Evolutionary conservation across 2,329 filamentous ascomycete genomes (phyloP).

Genomic region (Fusarium citri): DNA sequence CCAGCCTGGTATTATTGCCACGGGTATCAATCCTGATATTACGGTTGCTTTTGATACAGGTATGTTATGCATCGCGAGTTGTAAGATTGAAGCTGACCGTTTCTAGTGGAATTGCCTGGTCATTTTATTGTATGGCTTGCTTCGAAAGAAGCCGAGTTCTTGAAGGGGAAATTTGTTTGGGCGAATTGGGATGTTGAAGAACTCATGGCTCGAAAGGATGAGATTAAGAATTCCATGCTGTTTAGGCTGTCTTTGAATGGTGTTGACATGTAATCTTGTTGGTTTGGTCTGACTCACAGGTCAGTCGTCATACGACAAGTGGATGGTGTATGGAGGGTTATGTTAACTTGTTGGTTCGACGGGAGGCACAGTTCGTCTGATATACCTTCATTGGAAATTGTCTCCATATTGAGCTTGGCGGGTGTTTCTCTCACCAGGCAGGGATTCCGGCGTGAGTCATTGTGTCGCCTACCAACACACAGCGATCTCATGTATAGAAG

Average conservation of each 20-base stretch:
- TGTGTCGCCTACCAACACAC: too few relatives aligned
- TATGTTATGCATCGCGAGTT: fast-evolving
- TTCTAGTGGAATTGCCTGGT: conserved; percentile 14
- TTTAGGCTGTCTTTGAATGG: neutral
- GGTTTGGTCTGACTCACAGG: too few relatives aligned
- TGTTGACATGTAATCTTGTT: neutral
- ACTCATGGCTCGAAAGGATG: neutral
- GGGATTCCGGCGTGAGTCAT: neutral
- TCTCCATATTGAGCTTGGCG: neutral
- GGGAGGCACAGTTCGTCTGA: neutral
- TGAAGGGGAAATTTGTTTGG: conserved; percentile 5
- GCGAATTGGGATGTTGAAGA: neutral
- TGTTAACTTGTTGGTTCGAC: neutral
- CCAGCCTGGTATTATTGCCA: conserved; percentile 57
- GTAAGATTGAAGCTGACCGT: fast-evolving
- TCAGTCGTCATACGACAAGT: neutral
- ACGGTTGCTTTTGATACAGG: conserved; percentile 1
- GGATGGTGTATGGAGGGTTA: too few relatives aligned
- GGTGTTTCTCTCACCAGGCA: too few relatives aligned
- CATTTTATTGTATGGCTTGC: conserved; percentile 27
- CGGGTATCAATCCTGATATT: conserved; percentile 46
- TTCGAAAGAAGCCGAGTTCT: neutral
- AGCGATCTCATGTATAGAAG: neutral
- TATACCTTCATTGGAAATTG: neutral
- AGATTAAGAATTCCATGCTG: neutral